Evolutionary conservation across 495 filamentous ascomycete genomes (phyloP), one percentile per base, ranked within the genome.

Genomic region (Pyrenula massariospora): DNA sequence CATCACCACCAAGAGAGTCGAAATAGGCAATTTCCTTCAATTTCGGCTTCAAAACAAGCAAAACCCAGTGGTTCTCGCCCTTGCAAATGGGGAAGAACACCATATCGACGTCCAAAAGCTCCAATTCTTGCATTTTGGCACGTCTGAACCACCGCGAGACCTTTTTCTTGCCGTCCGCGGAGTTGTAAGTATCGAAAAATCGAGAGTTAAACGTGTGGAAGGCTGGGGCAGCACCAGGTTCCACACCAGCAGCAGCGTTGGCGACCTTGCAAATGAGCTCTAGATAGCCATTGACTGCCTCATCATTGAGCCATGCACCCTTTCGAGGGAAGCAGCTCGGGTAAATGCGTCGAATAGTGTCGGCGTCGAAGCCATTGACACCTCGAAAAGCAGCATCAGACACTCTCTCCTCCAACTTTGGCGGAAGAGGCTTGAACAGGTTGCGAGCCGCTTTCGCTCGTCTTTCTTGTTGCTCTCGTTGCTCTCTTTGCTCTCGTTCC

Each of bases 291-390:
- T 87, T 89, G 62, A 95, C 84, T 20, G 88, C 77, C 54, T 91
- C 85, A 66, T 95, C 89, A 61, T 95, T 93, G 0, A 96, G 71
- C 90, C 90, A 96, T 0, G 69, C 72, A 1, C 66, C 56, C 12
- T 68, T 67, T 19, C 63, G 60, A n/a, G 25, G 19, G 10, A 20
- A 23, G 21, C 31, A 15, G 15, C 25, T 61, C 56, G 10, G 65
- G 62, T 22, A 64, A 10, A 52, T 19, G 8, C 50, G 8, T 10
- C 19, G 5, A 20, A 52, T 5, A 24, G 2, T 48, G 21, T 53
- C 58, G 57, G 59, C 58, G 15, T 56, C 24, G 24, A 1, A 54
- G n/a, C 60, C 50, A 21, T 10, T 20, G 8, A 19, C 50, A 60
- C 58, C 22, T 60, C 36, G 8, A 60, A 52, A 10, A 68, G 73